Evolutionary conservation across 2,329 filamentous ascomycete species (phyloP), one percentile per base, ranked within the genome.

Genomic region (Microdochium nivale): DNA sequence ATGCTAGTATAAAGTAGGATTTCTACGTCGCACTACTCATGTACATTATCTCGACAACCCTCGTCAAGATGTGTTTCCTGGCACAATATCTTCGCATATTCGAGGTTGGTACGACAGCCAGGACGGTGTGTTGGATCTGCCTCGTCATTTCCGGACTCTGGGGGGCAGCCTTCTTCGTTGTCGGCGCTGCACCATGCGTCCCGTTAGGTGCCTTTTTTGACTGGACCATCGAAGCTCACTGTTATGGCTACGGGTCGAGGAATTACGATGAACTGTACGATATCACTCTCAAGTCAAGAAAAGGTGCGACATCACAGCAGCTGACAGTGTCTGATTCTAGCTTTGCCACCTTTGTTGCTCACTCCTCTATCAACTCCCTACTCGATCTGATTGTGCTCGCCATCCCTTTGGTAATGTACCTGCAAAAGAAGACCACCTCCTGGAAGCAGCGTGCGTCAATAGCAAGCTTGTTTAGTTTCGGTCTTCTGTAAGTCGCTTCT

Each of bases 1-100:
- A 24, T 23, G 19, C 19, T 24, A 3, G 21, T 19, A 7, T 25
- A 3, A n/a, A 9, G 16, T 40, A 69, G 65, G 60, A 58, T 11
- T 65, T 65, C 52, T 70, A 68, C 52, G 54, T 68, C 2, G 55
- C 61, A 7, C 57, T 67, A 44, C 60, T 58, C 11, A 57, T 62
- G 3, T 70, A 68, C 54, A 59, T 53, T n/a, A 53, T 65, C 46
- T 67, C 66, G 8, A 67, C 64, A 13, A 62, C 64, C 0, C 61
- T 69, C 25, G 65, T 68, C 58, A 71, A 71, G 46, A 58, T 70
- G 8, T 67, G 66, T 9, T 60, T 71, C 0, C 58, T 70, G 1
- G 53, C 64, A 13, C 68, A 70, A 30, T 71, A 69, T 54, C 60
- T 70, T 19, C 66, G 67, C 13, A 57, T 70, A 16, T 68, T 67